A percentile compares a stretch with the other conserved stretches of the same genome.
These are phyloP conservation scores for Mycena leptocephala DNA, from an alignment of 768 basidiomycete genomes.

Conservation along the genomic window DNA sequence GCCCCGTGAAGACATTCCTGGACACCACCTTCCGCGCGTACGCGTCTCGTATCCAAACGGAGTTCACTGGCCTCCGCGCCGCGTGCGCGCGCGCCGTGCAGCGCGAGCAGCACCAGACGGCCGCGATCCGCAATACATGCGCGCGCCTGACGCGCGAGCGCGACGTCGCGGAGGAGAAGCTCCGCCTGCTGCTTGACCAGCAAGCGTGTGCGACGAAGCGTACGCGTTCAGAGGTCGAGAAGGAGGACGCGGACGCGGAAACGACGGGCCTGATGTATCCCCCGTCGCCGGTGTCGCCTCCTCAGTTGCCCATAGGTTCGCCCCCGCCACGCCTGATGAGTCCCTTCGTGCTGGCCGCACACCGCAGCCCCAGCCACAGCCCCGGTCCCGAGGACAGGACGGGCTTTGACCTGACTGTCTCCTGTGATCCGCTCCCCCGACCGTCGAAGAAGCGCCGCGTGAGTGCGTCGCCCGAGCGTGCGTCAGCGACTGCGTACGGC, in stretches of 20 bases:
- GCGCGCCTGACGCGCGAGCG: slow-evolving; percentile 51
- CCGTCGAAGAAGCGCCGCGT: slow-evolving; percentile 30
- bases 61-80: slow-evolving; percentile 49
- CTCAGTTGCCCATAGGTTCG: slow-evolving; percentile 24
- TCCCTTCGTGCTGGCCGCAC: slow-evolving; percentile 32
- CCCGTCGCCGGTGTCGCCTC: slow-evolving; percentile 25
- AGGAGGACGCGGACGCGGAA: slow-evolving; percentile 1
- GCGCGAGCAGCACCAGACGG: slow-evolving; percentile 50
- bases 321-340: slow-evolving; percentile 33
- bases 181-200: slow-evolving; percentile 45
- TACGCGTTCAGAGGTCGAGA: slow-evolving; percentile 17
- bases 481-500: neutral
- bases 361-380: slow-evolving; percentile 25
- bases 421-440: slow-evolving; percentile 18
- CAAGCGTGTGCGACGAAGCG: slow-evolving; percentile 36
- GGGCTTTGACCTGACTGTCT: slow-evolving; percentile 29
- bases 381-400: slow-evolving; percentile 30
- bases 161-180: slow-evolving; percentile 50
- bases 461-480: slow-evolving; percentile 8
- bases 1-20: slow-evolving; percentile 38
- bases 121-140: slow-evolving; percentile 49
- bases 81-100: slow-evolving; percentile 48
- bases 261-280: slow-evolving; percentile 20
- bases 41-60: slow-evolving; percentile 47
- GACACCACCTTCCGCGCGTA: slow-evolving; percentile 49